These are phyloP conservation scores for Erythrobasidium hasegawianum DNA, from an alignment of 1,284 basidiomycete species.

Conservation along the genomic window DNA sequence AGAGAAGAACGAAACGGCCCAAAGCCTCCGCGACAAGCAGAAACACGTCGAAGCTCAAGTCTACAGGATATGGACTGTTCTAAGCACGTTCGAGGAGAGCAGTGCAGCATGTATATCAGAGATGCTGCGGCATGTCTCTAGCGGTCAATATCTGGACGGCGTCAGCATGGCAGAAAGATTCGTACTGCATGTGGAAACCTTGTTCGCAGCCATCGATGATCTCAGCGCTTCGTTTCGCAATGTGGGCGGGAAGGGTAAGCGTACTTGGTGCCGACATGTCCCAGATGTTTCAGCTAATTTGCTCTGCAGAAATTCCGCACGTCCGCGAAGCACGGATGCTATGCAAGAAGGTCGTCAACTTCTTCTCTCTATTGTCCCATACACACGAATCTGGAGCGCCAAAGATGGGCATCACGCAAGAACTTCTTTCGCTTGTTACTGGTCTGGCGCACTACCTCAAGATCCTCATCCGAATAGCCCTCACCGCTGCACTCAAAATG, in stretches of 20 bases:
- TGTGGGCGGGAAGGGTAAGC: slow-evolving; percentile 75
- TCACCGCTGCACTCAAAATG: slow-evolving; percentile 91
- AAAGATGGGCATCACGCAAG: slow-evolving; percentile 93
- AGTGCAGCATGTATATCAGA: slow-evolving; percentile 99
- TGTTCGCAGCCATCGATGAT: slow-evolving; percentile 96
- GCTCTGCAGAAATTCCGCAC: slow-evolving; percentile 80
- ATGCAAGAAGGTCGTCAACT: slow-evolving; percentile 97
- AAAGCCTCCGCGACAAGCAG: slow-evolving; percentile 86
- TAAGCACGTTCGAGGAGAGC: slow-evolving; percentile 97
- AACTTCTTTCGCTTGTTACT: slow-evolving; percentile 94
- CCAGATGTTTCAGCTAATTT: not conserved
- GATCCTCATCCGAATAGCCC: slow-evolving; percentile 95
- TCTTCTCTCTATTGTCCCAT: slow-evolving; percentile 95
- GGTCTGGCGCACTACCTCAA: slow-evolving; percentile 98
- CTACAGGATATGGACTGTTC: slow-evolving; percentile 97
- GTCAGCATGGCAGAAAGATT: slow-evolving; percentile 98
- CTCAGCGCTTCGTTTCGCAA: slow-evolving; percentile 84
- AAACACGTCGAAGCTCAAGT: slow-evolving; percentile 95
- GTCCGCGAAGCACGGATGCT: slow-evolving; percentile 97
- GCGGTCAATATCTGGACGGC: slow-evolving; percentile 90
- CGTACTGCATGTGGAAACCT: slow-evolving; percentile 94
- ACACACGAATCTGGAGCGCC: slow-evolving; percentile 86
- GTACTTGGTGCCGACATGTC: too few relatives aligned
- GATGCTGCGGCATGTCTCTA: slow-evolving; percentile 96
- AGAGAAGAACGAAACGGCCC: slow-evolving; percentile 72